These are phyloP conservation scores for Tetracladium maxilliforme DNA, from an alignment of 2,329 filamentous ascomycete genomes.

Conservation along the genomic window DNA sequence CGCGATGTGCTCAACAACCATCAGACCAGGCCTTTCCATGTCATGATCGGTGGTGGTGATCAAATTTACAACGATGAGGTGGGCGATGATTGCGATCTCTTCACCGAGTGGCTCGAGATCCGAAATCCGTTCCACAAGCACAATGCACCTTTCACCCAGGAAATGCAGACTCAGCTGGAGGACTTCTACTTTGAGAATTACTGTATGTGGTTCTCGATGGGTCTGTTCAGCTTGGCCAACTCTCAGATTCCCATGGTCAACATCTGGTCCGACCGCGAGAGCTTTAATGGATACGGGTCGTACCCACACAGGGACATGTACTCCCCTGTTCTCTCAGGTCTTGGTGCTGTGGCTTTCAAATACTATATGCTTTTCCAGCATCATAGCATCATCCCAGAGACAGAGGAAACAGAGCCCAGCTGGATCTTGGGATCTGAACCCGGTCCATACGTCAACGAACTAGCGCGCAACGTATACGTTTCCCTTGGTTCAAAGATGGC, in stretches of 20 bases:
- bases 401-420: conserved; percentile 70
- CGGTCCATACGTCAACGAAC: conserved; percentile 82
- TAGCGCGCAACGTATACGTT: conserved; percentile 76
- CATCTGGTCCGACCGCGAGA: conserved; percentile 91
- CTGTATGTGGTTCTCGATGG: conserved; percentile 90
- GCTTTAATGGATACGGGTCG: conserved; percentile 83
- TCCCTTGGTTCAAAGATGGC: conserved; percentile 64
- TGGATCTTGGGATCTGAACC: conserved; percentile 71
- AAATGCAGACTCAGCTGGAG: conserved; percentile 82
- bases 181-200: conserved; percentile 80
- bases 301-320: conserved; percentile 88
- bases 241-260: conserved; percentile 98
- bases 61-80: conserved; percentile 92
- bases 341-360: conserved; percentile 89
- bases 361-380: conserved; percentile 99
- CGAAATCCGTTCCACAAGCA: conserved; percentile 72
- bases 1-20: conserved; percentile 88
- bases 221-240: conserved; percentile 81
- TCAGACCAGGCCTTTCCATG: conserved; percentile 84
- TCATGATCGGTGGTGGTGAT: conserved; percentile 95
- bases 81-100: conserved; percentile 58
- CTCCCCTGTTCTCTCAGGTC: conserved; percentile 74
- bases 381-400: conserved; percentile 72
- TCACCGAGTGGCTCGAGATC: conserved; percentile 72
- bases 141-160: conserved; percentile 58